Base-by-base conservation (phyloP, 2,329 filamentous ascomycete species). In the Fusarium sp. region DNA sequence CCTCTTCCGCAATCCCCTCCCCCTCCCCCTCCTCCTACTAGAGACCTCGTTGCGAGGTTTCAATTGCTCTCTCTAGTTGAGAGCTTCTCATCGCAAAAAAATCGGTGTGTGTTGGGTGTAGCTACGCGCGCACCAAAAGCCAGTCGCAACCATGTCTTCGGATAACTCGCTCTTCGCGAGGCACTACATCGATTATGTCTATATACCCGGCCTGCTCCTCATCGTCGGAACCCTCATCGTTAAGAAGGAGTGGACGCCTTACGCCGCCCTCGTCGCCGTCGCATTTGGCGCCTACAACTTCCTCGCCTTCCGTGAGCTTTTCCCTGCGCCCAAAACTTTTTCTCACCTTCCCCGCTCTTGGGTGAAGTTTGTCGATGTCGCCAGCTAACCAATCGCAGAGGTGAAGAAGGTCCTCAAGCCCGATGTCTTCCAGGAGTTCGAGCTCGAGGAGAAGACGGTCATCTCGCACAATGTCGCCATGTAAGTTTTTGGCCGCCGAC, bases 401-500 rank as follows among this genome's bases (percentile, higher is more conserved):
- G 88, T 91, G 72, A 91, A 92, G 83, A 95, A 94, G 84, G 92
- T 96, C 74, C 90, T 99, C 77, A 96, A 96, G 86, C 94, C 95
- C 35, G 91, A 92, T 77, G 88, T 89, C 59, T 98, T 98, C 89
- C 95, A 98, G 83, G 90, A 97, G 67, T 98, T 98, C 81, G 92
- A 94, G 82, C 92, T 99, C 78, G 92, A 93, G 84, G 94, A 98
- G 84, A 98, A 98, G 90, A 98, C 92, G 16, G 89, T 97, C 75
- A 92, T 98, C 80, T 98, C 96, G 35, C 96, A 98, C 90, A 99
- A 99, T 88, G 96, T 97, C 69, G 95, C 96, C 84, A 98, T 99
- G 93, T 95, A 85, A 80, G 89, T 84, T 42, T 51, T 14, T 29
- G 10, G 11, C 27, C 11, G 17, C 24, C 24, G 6, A 27, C 27